These are phyloP conservation scores for Thelephora ganbajun DNA, from an alignment of 768 basidiomycete genomes.

Conservation along the genomic window DNA sequence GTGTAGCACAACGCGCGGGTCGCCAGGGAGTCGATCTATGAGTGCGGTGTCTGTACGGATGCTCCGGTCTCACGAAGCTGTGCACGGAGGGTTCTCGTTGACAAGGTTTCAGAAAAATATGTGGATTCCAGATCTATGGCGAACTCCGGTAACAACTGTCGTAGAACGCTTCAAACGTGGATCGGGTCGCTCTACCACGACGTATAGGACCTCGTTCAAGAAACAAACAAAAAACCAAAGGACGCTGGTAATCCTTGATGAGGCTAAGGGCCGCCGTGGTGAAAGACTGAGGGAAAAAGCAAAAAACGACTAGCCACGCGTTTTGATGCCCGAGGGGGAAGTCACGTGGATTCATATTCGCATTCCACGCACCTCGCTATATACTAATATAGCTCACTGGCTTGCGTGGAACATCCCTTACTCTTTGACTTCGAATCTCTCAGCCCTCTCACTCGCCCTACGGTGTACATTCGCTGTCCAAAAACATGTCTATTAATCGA, in stretches of 20 bases:
- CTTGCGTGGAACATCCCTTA: background rate
- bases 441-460: background rate
- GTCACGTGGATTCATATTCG: constrained; percentile 12
- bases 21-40: too few species aligned
- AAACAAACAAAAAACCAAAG: constrained; percentile 2
- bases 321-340: constrained; percentile 3
- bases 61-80: background rate
- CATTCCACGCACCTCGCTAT: background rate
- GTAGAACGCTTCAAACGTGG: constrained; percentile 68
- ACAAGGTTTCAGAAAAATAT: constrained; percentile 6
- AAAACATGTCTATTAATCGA: constrained; percentile 24
- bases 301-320: constrained; percentile 3
- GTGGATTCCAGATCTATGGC: constrained; percentile 41
- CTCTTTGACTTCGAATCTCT: constrained; percentile 1
- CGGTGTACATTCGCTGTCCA: constrained; percentile 3
- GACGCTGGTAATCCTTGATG: constrained; percentile 6
- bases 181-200: constrained; percentile 26
- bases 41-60: too few species aligned
- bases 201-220: constrained; percentile 12
- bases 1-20: too few species aligned
- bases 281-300: constrained; percentile 7
- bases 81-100: background rate
- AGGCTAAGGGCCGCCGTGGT: constrained; percentile 17
- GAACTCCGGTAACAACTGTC: constrained; percentile 32
- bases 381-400: constrained; percentile 3